Evolutionary conservation across 495 filamentous ascomycete genomes (phyloP).

Genomic region (Tuber brumale): DNA sequence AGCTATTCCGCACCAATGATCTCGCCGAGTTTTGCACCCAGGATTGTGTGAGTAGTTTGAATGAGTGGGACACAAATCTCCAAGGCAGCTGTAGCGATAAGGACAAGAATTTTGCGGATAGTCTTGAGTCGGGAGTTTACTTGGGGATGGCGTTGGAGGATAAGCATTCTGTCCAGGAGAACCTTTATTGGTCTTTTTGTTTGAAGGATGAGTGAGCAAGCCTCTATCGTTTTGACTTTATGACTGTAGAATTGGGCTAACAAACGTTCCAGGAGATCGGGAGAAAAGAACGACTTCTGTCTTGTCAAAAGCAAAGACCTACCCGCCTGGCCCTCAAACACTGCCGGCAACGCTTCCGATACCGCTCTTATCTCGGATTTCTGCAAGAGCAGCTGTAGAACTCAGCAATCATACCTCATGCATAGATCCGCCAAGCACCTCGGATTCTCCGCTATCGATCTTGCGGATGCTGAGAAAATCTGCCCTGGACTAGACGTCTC

Average conservation of each 20-base stretch:
- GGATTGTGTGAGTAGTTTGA: constrained; percentile 21
- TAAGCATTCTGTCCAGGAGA: constrained; percentile 24
- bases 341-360: constrained; percentile 1
- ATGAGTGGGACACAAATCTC: constrained; percentile 21
- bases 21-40: constrained; percentile 20
- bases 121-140: constrained; percentile 6
- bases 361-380: constrained; percentile 7
- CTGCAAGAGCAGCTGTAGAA: constrained; percentile 21
- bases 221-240: background rate
- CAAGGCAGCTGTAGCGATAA: constrained; percentile 15
- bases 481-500: constrained; percentile 44
- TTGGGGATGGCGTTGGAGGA: constrained; percentile 14
- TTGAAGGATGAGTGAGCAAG: constrained; percentile 22
- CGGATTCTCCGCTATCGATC: constrained; percentile 50
- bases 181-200: constrained; percentile 30
- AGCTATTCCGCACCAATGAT: constrained; percentile 10
- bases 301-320: constrained; percentile 5
- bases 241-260: background rate
- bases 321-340: constrained; percentile 16
- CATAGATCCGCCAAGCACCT: constrained; percentile 12
- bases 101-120: constrained; percentile 9
- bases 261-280: background rate
- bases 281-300: constrained; percentile 15
- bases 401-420: constrained; percentile 29
- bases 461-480: constrained; percentile 52